phyloP scores from a whole-genome alignment of 352 stramenopile species.

The Peronospora farinosa region DNA sequence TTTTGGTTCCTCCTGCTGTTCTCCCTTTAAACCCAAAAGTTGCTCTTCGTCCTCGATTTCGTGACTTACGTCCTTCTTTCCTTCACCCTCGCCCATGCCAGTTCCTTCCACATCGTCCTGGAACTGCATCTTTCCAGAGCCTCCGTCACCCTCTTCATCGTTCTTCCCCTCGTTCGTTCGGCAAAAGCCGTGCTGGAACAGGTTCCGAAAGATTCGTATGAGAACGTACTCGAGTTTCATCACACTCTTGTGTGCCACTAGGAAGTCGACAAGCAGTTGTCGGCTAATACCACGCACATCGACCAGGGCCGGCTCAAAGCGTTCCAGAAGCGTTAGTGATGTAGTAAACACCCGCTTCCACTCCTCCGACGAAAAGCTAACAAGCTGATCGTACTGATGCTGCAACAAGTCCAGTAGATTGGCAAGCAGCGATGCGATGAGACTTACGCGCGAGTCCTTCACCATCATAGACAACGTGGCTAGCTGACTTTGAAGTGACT shows the following conservation, averaged over 20 bases:
- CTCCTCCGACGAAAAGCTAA: constrained; percentile 19
- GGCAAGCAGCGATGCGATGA: constrained; percentile 55
- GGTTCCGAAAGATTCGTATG: constrained; percentile 92
- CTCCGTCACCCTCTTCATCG: constrained; percentile 84
- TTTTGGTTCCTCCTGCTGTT: constrained; percentile 82
- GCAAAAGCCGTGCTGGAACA: constrained; percentile 96
- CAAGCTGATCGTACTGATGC: constrained; percentile 40
- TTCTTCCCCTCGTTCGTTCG: constrained; percentile 83
- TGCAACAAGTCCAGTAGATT: constrained; percentile 42
- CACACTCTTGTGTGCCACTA: constrained; percentile 86
- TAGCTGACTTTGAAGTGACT: constrained; percentile 47
- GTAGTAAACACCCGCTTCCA: constrained; percentile 33
- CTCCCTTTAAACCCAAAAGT: constrained; percentile 95
- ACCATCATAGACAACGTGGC: constrained; percentile 38
- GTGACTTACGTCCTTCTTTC: constrained; percentile 98
- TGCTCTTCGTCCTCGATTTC: constrained; percentile 99
- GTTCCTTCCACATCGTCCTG: constrained; percentile 98
- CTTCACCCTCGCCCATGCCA: constrained; percentile 99
- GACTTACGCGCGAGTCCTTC: constrained; percentile 69
- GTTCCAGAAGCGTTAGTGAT: constrained; percentile 51
- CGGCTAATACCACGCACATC: constrained; percentile 73
- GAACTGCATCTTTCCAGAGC: constrained; percentile 91
- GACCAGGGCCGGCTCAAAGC: constrained; percentile 51
- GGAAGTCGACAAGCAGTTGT: constrained; percentile 67
- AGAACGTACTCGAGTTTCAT: constrained; percentile 95